Conservation (phyloP, 768 basidiomycete species). For the Termitomyces sp. region DNA sequence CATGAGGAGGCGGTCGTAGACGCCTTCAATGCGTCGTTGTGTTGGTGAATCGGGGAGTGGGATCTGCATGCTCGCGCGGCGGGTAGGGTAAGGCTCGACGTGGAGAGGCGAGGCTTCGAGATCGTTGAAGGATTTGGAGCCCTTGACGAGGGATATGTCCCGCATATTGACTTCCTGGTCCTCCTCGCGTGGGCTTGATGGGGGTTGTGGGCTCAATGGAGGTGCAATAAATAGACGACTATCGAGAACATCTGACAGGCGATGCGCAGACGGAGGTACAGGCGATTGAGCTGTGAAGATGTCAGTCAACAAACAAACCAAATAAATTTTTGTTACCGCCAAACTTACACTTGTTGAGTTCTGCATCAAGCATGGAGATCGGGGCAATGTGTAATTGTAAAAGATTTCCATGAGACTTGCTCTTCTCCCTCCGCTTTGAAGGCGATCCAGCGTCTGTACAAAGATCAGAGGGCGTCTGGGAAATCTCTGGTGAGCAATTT, state of each 20-base stretch:
- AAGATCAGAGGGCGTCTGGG: constrained; percentile 18
- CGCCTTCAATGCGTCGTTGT: constrained; percentile 62
- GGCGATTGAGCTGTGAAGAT: constrained; percentile 32
- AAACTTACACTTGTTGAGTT: constrained; percentile 58
- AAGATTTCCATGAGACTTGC: constrained; percentile 62
- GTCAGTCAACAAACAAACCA: neutral
- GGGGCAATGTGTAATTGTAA: constrained; percentile 65
- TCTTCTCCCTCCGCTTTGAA: constrained; percentile 64
- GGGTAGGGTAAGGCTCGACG: constrained; percentile 61
- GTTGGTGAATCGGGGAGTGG: constrained; percentile 51
- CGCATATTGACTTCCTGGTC: constrained; percentile 29
- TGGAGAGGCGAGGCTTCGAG: constrained; percentile 58
- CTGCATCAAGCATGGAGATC: constrained; percentile 59
- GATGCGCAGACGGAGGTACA: constrained; percentile 43
- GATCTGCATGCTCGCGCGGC: constrained; percentile 32
- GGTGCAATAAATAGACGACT: constrained; percentile 65
- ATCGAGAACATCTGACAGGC: constrained; percentile 67
- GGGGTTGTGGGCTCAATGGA: constrained; percentile 31
- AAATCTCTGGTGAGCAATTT: constrained; percentile 52
- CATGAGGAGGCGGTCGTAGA: constrained; percentile 83
- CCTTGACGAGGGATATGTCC: constrained; percentile 23
- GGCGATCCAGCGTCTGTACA: constrained; percentile 47
- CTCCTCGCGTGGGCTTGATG: constrained; percentile 29
- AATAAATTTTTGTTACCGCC: neutral
- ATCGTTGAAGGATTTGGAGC: constrained; percentile 44